A percentile compares a stretch with the other conserved stretches of the same genome.
Conservation (phyloP, 108 stramenopile genomes). For the Nannochloropsis oceanica region DNA sequence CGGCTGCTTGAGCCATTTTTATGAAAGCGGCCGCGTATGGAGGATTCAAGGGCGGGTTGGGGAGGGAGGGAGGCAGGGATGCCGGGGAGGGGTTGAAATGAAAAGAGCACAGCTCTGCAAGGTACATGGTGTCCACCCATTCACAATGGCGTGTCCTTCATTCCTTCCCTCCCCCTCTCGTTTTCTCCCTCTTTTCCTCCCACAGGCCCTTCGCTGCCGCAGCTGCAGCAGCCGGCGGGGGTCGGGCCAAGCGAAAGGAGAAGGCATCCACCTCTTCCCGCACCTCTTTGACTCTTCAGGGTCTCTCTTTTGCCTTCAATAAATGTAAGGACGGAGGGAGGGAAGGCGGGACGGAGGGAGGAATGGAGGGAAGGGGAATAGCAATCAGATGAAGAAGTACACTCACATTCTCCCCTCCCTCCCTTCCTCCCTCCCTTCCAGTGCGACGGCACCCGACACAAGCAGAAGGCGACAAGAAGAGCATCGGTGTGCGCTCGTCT, state of each 20-base stretch:
- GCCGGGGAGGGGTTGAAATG: neutral
- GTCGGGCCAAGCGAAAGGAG: neutral
- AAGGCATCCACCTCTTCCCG: neutral
- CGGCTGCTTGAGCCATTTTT: neutral
- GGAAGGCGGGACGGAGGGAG: too few species aligned
- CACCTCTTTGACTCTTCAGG: neutral
- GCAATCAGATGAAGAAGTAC: too few species aligned
- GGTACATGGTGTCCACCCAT: neutral
- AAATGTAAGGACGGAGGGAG: neutral
- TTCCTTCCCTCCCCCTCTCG: neutral
- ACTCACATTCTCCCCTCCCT: too few species aligned
- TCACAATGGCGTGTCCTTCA: neutral
- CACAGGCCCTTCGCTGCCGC: neutral
- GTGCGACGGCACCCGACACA: neutral
- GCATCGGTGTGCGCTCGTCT: neutral
- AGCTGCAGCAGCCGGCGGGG: neutral
- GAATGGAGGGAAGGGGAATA: too few species aligned
- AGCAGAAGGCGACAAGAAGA: neutral
- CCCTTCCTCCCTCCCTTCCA: neutral
- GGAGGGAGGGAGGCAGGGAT: neutral
- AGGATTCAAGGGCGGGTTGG: neutral
- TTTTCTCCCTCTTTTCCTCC: neutral
- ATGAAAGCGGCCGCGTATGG: too few species aligned
- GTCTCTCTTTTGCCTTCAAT: neutral
- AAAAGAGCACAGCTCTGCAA: neutral